Evolutionary conservation across 768 basidiomycete genomes (phyloP).

Genomic region (Tylopilus intermedius): DNA sequence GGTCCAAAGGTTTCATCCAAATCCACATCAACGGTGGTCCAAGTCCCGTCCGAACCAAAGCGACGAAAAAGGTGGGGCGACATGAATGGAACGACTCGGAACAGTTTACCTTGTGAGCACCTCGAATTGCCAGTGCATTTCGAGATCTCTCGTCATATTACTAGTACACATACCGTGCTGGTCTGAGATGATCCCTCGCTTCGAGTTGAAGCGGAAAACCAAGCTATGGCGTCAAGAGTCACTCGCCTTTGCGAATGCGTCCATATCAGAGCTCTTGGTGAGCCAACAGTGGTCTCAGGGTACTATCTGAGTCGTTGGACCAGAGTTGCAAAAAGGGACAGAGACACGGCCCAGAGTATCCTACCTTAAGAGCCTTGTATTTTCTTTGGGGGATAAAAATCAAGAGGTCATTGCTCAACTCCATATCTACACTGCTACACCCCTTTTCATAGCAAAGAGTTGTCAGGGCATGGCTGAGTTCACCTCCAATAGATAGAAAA

Average conservation of each 20-base stretch:
- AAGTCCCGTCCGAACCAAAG: slow-evolving; percentile 9
- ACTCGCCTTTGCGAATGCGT: slow-evolving; percentile 14
- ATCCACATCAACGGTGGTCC: slow-evolving; percentile 16
- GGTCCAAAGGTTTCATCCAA: slow-evolving; percentile 24
- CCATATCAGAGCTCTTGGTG: slow-evolving; percentile 17
- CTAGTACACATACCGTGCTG: slow-evolving; percentile 15
- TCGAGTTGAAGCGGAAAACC: slow-evolving; percentile 23
- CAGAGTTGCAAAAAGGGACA: too few species aligned
- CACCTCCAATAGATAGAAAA: too few species aligned
- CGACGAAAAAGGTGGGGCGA: slow-evolving; percentile 16
- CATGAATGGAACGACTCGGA: slow-evolving; percentile 23
- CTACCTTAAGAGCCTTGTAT: too few species aligned
- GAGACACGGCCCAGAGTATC: too few species aligned
- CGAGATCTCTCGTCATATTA: neutral
- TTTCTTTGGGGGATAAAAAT: too few species aligned
- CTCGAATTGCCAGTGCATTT: neutral
- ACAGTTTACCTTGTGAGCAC: slow-evolving; percentile 19
- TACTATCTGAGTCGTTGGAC: too few species aligned
- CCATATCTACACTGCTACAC: too few species aligned
- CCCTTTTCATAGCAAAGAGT: too few species aligned
- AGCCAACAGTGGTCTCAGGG: slow-evolving; percentile 4
- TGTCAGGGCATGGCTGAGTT: too few species aligned
- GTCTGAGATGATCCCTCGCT: slow-evolving; percentile 17
- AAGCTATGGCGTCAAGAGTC: slow-evolving; percentile 8
- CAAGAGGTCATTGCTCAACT: too few species aligned